Conservation (phyloP, 2,329 filamentous ascomycete species). For the Dactylellina cionopaga region DNA sequence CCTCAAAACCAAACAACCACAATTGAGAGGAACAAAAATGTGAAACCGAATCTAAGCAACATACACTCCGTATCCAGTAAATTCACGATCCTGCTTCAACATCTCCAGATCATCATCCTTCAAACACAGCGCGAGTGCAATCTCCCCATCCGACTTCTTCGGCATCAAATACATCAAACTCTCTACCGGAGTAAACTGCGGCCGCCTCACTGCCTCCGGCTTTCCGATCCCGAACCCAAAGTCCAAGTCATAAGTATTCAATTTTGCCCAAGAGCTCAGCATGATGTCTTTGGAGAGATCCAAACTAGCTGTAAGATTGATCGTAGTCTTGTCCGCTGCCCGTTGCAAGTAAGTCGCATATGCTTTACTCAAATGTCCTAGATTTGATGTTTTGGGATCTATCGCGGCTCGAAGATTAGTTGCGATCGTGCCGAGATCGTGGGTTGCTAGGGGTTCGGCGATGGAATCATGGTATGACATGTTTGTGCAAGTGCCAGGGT, state of each 20-base stretch:
- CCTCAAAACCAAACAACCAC: no score
- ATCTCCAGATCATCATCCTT: slow-evolving; percentile 64
- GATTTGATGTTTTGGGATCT: slow-evolving; percentile 59
- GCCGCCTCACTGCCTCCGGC: slow-evolving; percentile 65
- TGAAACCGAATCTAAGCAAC: slow-evolving; percentile 58
- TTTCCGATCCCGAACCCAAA: slow-evolving; percentile 65
- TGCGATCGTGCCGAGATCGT: slow-evolving; percentile 60
- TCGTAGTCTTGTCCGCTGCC: slow-evolving; percentile 59
- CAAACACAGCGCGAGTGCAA: slow-evolving; percentile 64
- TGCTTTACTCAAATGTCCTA: slow-evolving; percentile 61
- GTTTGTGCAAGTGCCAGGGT: slow-evolving; percentile 65
- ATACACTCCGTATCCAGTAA: slow-evolving; percentile 60
- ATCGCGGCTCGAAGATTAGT: slow-evolving; percentile 61
- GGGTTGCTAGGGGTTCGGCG: slow-evolving; percentile 57
- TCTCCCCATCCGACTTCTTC: slow-evolving; percentile 61
- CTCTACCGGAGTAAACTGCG: slow-evolving; percentile 64
- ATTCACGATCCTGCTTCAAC: slow-evolving; percentile 63
- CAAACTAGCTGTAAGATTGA: slow-evolving; percentile 60
- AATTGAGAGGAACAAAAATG: no score
- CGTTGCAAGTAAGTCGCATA: slow-evolving; percentile 62
- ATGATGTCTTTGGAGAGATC: slow-evolving; percentile 63
- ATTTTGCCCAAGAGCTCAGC: slow-evolving; percentile 68
- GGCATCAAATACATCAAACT: slow-evolving; percentile 67
- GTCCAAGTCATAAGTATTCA: slow-evolving; percentile 63
- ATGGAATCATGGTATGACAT: slow-evolving; percentile 62